Conservation (phyloP, 306 rosid species). For the Rubus parviflorus region DNA sequence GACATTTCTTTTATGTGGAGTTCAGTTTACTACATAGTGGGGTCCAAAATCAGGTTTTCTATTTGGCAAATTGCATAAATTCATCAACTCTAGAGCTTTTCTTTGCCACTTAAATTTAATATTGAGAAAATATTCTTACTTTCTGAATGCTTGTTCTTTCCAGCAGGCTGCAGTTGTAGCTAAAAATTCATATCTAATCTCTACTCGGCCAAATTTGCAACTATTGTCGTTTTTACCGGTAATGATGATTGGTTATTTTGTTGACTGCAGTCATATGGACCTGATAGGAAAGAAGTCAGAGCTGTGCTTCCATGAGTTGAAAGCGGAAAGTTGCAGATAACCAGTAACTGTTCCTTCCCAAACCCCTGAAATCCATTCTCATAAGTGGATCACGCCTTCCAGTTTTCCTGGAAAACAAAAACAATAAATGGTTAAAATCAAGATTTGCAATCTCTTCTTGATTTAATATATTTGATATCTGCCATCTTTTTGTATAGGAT, state of each 20-base stretch:
- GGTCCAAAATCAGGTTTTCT: too few relatives aligned
- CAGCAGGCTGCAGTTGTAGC: background rate
- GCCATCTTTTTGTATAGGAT: conserved; percentile 37
- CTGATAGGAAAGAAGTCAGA: conserved; percentile 80
- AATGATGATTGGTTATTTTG: conserved; percentile 5
- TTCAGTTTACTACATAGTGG: background rate
- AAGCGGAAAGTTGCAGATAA: conserved; percentile 10
- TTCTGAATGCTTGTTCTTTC: background rate
- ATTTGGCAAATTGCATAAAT: background rate
- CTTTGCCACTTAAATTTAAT: background rate
- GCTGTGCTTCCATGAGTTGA: conserved; percentile 52
- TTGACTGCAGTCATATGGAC: conserved; percentile 64
- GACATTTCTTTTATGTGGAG: background rate
- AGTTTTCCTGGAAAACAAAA: conserved; percentile 15
- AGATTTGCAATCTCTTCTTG: conserved; percentile 31
- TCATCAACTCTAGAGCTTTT: background rate
- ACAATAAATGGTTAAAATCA: conserved; percentile 42
- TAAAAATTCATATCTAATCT: background rate
- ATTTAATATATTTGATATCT: conserved; percentile 19
- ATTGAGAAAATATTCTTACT: background rate
- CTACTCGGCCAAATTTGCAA: background rate
- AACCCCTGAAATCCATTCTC: background rate
- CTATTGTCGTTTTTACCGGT: background rate
- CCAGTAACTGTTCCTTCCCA: background rate
- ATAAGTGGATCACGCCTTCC: conserved; percentile 22